Percentiles rank a stretch among this genome's conserved stretches.
Evolutionary conservation across 2,329 filamentous ascomycete species (phyloP).

Genomic region (Cladophialophora yegresii): DNA sequence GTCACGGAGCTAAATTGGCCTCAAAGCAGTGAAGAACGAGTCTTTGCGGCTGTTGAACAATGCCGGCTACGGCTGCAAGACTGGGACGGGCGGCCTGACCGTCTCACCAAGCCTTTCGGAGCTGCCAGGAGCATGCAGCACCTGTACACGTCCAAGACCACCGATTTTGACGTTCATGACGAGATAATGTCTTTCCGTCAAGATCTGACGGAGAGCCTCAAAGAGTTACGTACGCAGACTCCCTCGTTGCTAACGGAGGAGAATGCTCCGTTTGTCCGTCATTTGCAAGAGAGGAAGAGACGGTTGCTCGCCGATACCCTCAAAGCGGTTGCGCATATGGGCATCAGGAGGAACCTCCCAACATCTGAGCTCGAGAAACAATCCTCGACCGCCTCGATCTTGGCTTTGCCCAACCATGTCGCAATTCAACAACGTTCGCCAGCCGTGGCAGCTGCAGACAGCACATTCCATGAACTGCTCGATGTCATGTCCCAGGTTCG

Average conservation of each 20-base stretch:
- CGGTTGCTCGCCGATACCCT: slow-evolving; percentile 88
- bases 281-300: slow-evolving; percentile 86
- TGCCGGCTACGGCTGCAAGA: slow-evolving; percentile 39
- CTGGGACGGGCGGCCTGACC: slow-evolving; percentile 56
- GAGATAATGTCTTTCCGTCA: slow-evolving; percentile 69
- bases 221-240: slow-evolving; percentile 78
- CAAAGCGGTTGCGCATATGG: slow-evolving; percentile 82
- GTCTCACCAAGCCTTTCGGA: slow-evolving; percentile 69
- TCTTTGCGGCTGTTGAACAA: slow-evolving; percentile 33
- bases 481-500: slow-evolving; percentile 71
- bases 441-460: slow-evolving; percentile 57
- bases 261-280: slow-evolving; percentile 79
- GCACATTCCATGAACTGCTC: slow-evolving; percentile 76
- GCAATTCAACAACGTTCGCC: slow-evolving; percentile 32
- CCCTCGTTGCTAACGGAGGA: slow-evolving; percentile 80
- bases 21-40: slow-evolving; percentile 38
- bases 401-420: slow-evolving; percentile 60
- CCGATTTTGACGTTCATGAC: slow-evolving; percentile 58
- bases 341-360: slow-evolving; percentile 78
- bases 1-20: slow-evolving; percentile 32
- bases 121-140: slow-evolving; percentile 75
- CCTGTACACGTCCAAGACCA: slow-evolving; percentile 57
- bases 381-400: slow-evolving; percentile 66
- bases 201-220: slow-evolving; percentile 67
- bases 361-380: slow-evolving; percentile 73